Evolutionary conservation across 2,329 filamentous ascomycete genomes (phyloP).

Genomic region (Colletotrichum gigasporum): DNA sequence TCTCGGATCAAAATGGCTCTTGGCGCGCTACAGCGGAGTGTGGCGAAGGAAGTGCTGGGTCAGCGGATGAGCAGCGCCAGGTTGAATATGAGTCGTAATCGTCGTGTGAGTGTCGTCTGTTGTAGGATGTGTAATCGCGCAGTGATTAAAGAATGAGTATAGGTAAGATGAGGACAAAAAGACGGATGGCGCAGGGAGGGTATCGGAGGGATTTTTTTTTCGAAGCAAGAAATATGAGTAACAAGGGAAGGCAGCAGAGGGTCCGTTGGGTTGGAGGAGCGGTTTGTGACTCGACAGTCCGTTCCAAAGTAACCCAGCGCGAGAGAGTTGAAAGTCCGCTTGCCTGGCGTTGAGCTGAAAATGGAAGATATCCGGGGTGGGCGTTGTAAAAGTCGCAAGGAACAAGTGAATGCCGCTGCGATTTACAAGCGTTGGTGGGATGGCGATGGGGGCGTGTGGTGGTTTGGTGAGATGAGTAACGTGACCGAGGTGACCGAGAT

Average conservation of each 20-base stretch:
- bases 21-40: slow-evolving; percentile 16
- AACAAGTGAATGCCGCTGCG: slow-evolving; percentile 63
- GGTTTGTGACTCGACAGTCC: neutral
- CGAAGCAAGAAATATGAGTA: slow-evolving; percentile 13
- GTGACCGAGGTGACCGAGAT: slow-evolving; percentile 29
- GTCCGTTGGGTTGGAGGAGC: slow-evolving; percentile 1
- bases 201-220: slow-evolving; percentile 12
- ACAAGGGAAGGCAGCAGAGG: slow-evolving; percentile 3
- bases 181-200: slow-evolving; percentile 12
- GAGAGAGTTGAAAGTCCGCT: slow-evolving; percentile 22
- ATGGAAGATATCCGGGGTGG: slow-evolving; percentile 11
- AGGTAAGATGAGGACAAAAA: slow-evolving; percentile 15
- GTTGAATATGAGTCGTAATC: slow-evolving; percentile 28
- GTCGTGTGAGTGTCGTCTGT: slow-evolving; percentile 24
- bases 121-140: neutral
- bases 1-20: slow-evolving; percentile 16
- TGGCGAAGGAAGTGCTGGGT: slow-evolving; percentile 26
- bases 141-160: slow-evolving; percentile 29
- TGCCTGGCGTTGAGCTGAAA: slow-evolving; percentile 24
- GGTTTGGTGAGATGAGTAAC: slow-evolving; percentile 27
- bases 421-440: slow-evolving; percentile 32
- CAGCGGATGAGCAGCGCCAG: slow-evolving; percentile 10
- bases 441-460: slow-evolving; percentile 20
- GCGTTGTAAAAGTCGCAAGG: slow-evolving; percentile 49
- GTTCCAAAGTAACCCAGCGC: slow-evolving; percentile 13